phyloP scores from a whole-genome alignment of 2,329 filamentous ascomycete species.

The Elsinoe perseae region DNA sequence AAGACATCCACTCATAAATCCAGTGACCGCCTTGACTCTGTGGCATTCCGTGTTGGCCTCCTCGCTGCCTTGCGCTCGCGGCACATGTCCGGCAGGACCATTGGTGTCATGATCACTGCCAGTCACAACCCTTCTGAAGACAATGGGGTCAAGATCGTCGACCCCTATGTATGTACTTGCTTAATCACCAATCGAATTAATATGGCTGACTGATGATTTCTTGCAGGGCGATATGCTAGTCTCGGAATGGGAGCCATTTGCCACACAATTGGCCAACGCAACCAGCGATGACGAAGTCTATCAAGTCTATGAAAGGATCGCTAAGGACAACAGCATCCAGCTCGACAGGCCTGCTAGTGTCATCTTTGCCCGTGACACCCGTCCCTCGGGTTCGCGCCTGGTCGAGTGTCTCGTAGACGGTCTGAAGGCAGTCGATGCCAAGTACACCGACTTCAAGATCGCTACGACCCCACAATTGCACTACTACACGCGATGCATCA shows the following conservation, averaged over 20 bases:
- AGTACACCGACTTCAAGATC: slow-evolving; percentile 78
- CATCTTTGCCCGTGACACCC: slow-evolving; percentile 85
- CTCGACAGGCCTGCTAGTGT: slow-evolving; percentile 64
- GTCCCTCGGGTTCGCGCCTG: slow-evolving; percentile 80
- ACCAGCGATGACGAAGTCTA: slow-evolving; percentile 65
- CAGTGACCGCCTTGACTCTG: slow-evolving; percentile 76
- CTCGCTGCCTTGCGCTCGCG: slow-evolving; percentile 81
- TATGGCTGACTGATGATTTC: slow-evolving; percentile 22
- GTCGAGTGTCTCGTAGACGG: slow-evolving; percentile 72
- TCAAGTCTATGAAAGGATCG: slow-evolving; percentile 67
- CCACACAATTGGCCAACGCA: slow-evolving; percentile 83
- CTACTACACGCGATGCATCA: slow-evolving; percentile 89
- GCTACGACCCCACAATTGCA: slow-evolving; percentile 97
- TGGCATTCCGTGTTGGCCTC: slow-evolving; percentile 86
- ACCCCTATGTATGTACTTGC: slow-evolving; percentile 67
- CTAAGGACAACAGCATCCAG: slow-evolving; percentile 68
- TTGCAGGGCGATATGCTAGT: slow-evolving; percentile 84
- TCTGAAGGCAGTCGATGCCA: slow-evolving; percentile 64
- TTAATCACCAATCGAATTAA: too few species aligned
- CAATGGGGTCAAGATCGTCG: slow-evolving; percentile 92
- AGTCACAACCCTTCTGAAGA: slow-evolving; percentile 86
- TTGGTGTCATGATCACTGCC: slow-evolving; percentile 94
- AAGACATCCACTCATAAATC: slow-evolving; percentile 17
- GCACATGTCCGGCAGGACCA: slow-evolving; percentile 80
- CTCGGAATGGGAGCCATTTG: slow-evolving; percentile 82